A percentile compares a stretch with the other conserved stretches of the same genome.
phyloP scores from a whole-genome alignment of 148 eudicot genomes.

The Rhododendron molle region DNA sequence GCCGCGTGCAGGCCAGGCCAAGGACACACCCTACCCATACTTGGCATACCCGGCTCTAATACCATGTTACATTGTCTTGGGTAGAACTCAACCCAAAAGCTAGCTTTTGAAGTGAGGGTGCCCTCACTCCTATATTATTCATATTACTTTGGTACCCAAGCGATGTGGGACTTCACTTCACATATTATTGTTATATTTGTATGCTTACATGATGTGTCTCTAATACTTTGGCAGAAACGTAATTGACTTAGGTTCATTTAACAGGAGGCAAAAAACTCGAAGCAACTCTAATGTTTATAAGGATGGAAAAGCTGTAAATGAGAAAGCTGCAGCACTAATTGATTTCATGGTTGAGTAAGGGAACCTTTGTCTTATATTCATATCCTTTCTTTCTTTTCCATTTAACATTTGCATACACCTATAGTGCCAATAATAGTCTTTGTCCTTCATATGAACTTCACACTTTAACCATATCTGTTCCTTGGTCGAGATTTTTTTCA shows the following conservation, averaged over 20 bases:
- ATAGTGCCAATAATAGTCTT: not conserved
- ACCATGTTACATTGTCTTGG: too few species aligned
- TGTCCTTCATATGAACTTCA: not conserved
- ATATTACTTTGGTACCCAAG: too few species aligned
- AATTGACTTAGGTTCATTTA: slow-evolving; percentile 6
- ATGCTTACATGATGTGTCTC: not conserved
- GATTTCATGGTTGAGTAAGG: slow-evolving; percentile 59
- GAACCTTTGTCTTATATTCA: slow-evolving; percentile 2
- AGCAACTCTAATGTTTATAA: slow-evolving; percentile 24
- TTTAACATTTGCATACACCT: not conserved
- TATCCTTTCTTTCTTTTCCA: not conserved
- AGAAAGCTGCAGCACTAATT: slow-evolving; percentile 51
- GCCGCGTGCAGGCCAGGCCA: too few species aligned
- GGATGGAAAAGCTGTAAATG: slow-evolving; percentile 38
- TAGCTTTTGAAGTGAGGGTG: too few species aligned
- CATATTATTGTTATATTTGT: not conserved
- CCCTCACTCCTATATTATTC: too few species aligned
- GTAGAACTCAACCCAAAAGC: too few species aligned
- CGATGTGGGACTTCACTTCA: too few species aligned
- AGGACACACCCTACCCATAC: too few species aligned
- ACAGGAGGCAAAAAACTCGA: slow-evolving; percentile 51
- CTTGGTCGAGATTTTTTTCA: not conserved
- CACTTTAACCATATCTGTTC: not conserved
- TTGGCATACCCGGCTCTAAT: too few species aligned
- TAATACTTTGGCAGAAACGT: not conserved